Base-by-base conservation (phyloP, 768 basidiomycete genomes). In the Tephrocybe sp. region DNA sequence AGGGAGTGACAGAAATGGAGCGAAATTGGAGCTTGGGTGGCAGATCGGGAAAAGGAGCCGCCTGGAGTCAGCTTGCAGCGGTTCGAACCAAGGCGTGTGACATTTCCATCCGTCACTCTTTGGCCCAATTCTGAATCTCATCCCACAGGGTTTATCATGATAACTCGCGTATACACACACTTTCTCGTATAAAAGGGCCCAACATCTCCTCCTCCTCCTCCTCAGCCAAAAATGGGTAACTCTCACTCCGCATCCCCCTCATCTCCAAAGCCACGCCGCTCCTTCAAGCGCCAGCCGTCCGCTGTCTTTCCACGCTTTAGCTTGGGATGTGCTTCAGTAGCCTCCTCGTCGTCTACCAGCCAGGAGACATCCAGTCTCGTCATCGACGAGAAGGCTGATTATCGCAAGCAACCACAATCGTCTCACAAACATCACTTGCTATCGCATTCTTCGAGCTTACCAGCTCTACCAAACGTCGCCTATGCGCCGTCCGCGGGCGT, bases 321-420 rank as follows among this genome's bases (percentile, higher is more conserved):
- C 54, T 50, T 79, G 10, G 69, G 70, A 42, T 75, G 71, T 39
- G 59, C 66, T 21, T 70, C 70, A 49, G 68, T 64, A 3, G 60
- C 64, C 25, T 58, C 61, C 1, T 70, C 70, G 10, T 61, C 67
- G 24, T 55, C 65, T 31, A 69, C 16, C 37, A 19, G 63, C 55
- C 69, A 71, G 44, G 76, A 76, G 13, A 69, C 70, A 29, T 60
- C 69, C n/a, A 65, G 58, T 22, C 57, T 69, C 54, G 65, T 69
- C 49, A 65, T 64, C 29, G 42, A 65, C 42, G 64, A 69, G 52
- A 69, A 67, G 47, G 47, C 55, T 34, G 42, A 25, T 9, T 45
- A 51, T 27, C 56, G n/a, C n/a, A n/a, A 60, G 18, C 63, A 64
- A 18, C 55, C 63, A 24, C 62, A 57, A 42, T 60, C 56, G 8